Percentiles rank a stretch among this genome's conserved stretches.
Evolutionary conservation across 164 flowering plant genomes (phyloP).

Genomic region (Berberis thunbergii): DNA sequence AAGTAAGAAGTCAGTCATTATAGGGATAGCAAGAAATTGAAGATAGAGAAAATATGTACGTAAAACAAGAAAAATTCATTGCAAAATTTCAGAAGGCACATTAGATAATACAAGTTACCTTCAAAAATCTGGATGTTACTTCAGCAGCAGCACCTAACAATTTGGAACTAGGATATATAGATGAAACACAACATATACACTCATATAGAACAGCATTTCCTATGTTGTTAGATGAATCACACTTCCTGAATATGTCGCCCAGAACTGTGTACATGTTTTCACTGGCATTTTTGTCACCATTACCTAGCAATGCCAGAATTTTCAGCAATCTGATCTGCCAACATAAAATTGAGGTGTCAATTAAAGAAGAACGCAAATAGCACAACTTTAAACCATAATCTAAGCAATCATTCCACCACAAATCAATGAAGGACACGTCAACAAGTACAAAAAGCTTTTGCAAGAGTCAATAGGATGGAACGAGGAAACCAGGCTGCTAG

Average conservation of each 20-base stretch:
- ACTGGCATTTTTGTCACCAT: constrained; percentile 87
- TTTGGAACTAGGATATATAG: constrained; percentile 72
- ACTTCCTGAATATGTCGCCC: constrained; percentile 75
- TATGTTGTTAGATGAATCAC: constrained; percentile 82
- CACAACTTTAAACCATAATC: not conserved
- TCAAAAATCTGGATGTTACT: constrained; percentile 76
- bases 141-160: constrained; percentile 91
- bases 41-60: not conserved
- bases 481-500: too few relatives aligned
- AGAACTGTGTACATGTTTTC: constrained; percentile 84
- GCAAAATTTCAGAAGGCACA: not conserved
- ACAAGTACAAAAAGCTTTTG: not conserved
- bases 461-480: not conserved
- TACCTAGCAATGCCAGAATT: constrained; percentile 78
- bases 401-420: not conserved
- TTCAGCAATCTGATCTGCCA: constrained; percentile 85
- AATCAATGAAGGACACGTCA: not conserved
- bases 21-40: not conserved
- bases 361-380: not conserved
- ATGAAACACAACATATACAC: constrained; percentile 84
- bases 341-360: constrained; percentile 1
- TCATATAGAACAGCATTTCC: constrained; percentile 95
- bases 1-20: not conserved
- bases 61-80: not conserved
- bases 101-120: constrained; percentile 35